Evolutionary conservation across 306 rosid genomes (phyloP), one percentile per base, ranked within the genome.

Genomic region (Lagenaria siceraria): DNA sequence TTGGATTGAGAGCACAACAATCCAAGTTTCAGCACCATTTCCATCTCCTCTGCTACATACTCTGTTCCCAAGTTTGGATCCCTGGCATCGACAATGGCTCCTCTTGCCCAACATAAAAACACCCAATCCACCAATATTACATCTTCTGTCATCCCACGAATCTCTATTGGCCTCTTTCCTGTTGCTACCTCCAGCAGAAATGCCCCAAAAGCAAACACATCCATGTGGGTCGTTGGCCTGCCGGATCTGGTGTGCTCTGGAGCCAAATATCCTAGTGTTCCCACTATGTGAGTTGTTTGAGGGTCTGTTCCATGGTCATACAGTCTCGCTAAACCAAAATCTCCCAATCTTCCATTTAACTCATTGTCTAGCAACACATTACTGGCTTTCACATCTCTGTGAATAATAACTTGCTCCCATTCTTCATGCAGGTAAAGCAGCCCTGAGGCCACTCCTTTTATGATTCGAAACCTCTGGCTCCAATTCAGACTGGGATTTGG

Each of bases 81-180:
- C 24, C 7, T 68, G 5, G 82, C 84, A 48, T 66, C 84, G 2
- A 66, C 13, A 19, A 78, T 24, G 6, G 12, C 43, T 42, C 82
- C 74, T 80, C 52, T 36, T 0, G 35, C 14, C 78, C 82, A 84
- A 55, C 77, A 66, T 18, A 59, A 58, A 49, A 65, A 64, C 13
- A 84, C 87, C 77, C 77, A 51, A 66, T 84, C 84, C 22, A 84
- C 78, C 82, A 84, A 58, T 33, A 84, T 42, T 55, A 21, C 24
- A 21, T 74, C 75, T 8, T 69, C 75, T 24, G 55, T 69, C 75
- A 69, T 43, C 14, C 75, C 55, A 0, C 15, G 65, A 7, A 33
- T 76, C 83, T 68, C 75, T 11, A 84, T 81, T n/a, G 87, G 87
- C 61, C 85, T 61, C 58, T 82, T 55, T 48, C 87, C 87, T 58